phyloP scores from a whole-genome alignment of 2,329 filamentous ascomycete species.

The Venturiaceae sp. region DNA sequence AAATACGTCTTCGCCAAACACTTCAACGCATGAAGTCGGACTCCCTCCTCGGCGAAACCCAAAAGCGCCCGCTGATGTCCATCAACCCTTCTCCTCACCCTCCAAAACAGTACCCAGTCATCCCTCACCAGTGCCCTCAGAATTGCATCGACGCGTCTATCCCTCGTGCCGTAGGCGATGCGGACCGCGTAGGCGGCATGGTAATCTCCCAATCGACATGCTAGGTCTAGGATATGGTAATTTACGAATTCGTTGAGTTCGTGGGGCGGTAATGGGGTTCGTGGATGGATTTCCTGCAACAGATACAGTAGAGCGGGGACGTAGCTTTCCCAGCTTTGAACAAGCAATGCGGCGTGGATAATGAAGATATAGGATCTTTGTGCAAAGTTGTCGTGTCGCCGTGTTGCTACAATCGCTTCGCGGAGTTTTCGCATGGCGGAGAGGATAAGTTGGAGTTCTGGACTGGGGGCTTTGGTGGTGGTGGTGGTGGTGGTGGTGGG shows the following conservation, averaged over 20 bases:
- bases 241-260: constrained; percentile 71
- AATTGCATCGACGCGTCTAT: constrained; percentile 58
- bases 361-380: constrained; percentile 88
- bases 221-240: constrained; percentile 79
- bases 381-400: constrained; percentile 69
- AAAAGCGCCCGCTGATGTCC: constrained; percentile 71
- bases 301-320: constrained; percentile 77
- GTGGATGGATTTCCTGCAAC: constrained; percentile 59
- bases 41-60: constrained; percentile 67
- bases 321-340: constrained; percentile 78
- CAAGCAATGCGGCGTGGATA: constrained; percentile 72
- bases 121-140: constrained; percentile 66
- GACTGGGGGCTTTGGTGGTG: constrained; percentile 25
- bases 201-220: constrained; percentile 71
- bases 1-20: constrained; percentile 79
- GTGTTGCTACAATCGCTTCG: constrained; percentile 75
- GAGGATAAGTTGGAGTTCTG: constrained; percentile 64
- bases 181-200: constrained; percentile 62
- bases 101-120: constrained; percentile 74
- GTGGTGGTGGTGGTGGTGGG: neutral
- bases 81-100: constrained; percentile 62
- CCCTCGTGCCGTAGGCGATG: constrained; percentile 50
- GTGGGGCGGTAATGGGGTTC: constrained; percentile 56
- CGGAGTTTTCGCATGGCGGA: constrained; percentile 83
- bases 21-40: constrained; percentile 71